These are phyloP conservation scores for Teratosphaeria zuluensis DNA, from an alignment of 2,329 filamentous ascomycete genomes.

Conservation along the genomic window DNA sequence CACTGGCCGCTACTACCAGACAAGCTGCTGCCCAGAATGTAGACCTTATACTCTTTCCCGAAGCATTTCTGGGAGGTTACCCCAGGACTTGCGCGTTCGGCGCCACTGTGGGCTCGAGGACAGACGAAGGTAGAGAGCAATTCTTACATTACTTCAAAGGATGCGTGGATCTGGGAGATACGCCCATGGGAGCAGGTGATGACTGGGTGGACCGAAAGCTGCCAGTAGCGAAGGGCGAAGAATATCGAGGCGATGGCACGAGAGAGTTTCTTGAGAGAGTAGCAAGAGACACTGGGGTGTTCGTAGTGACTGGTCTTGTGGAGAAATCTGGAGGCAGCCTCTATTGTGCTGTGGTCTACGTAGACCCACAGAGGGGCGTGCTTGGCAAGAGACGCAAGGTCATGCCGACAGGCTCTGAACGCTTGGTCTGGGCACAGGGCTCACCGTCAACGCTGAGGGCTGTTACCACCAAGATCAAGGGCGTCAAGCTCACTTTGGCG, in stretches of 20 bases:
- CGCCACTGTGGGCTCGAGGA: conserved; percentile 60
- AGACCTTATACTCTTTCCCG: conserved; percentile 76
- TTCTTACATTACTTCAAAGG: conserved; percentile 69
- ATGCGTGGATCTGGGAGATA: conserved; percentile 78
- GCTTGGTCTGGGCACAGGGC: conserved; percentile 83
- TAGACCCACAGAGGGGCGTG: conserved; percentile 62
- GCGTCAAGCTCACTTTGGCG: conserved; percentile 68
- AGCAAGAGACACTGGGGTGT: conserved; percentile 67
- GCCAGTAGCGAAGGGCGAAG: conserved; percentile 37
- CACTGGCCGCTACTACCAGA: conserved; percentile 54
- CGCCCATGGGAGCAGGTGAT: conserved; percentile 56
- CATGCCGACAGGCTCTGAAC: conserved; percentile 79
- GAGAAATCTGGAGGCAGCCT: conserved; percentile 73
- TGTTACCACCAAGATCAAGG: conserved; percentile 68
- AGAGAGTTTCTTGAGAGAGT: conserved; percentile 70
- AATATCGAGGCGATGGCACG: conserved; percentile 60
- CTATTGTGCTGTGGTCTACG: conserved; percentile 75
- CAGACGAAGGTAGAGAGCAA: conserved; percentile 63
- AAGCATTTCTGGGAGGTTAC: conserved; percentile 87
- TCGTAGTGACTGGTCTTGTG: conserved; percentile 69
- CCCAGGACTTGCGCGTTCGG: conserved; percentile 75
- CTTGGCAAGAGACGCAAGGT: conserved; percentile 85
- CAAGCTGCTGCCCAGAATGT: conserved; percentile 51
- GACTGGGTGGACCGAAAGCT: conserved; percentile 60
- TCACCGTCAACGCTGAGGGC: conserved; percentile 68